Conservation (phyloP, 768 basidiomycete species). For the Clitopilus passeckerianus region DNA sequence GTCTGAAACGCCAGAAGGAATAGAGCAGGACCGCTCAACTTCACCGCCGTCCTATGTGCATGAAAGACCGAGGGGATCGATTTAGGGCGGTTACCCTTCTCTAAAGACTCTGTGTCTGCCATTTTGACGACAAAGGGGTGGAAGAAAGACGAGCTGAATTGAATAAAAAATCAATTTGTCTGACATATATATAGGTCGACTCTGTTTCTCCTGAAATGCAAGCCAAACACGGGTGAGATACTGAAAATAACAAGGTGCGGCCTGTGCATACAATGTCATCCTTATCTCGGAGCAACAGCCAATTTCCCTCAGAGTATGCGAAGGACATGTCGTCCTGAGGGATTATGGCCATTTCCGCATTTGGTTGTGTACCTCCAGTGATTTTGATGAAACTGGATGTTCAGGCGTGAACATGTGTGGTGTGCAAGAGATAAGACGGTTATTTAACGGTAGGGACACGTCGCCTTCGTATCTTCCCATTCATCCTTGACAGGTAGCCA, state of each 20-base stretch:
- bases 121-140: conserved; percentile 5
- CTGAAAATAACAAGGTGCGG: background rate
- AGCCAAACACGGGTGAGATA: background rate
- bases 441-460: background rate
- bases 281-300: background rate
- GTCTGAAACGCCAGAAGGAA: conserved; percentile 28
- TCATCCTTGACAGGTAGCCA: background rate
- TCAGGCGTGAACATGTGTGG: background rate
- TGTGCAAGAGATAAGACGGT: background rate
- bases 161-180: background rate
- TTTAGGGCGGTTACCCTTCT: conserved; percentile 11
- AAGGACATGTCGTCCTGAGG: conserved; percentile 16
- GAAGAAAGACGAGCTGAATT: background rate
- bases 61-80: conserved; percentile 7
- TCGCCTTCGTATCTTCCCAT: background rate
- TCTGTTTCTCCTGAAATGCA: background rate
- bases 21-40: conserved; percentile 24
- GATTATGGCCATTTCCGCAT: conserved; percentile 25
- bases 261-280: background rate
- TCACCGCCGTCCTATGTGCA: conserved; percentile 25
- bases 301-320: background rate
- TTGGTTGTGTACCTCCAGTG: background rate
- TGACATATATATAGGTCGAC: background rate
- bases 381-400: background rate
- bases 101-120: conserved; percentile 16